Evolutionary conservation across 1,139 yeast species (phyloP), one percentile per base, ranked within the genome.

Genomic region (Groenewaldozyma auringiensis): DNA sequence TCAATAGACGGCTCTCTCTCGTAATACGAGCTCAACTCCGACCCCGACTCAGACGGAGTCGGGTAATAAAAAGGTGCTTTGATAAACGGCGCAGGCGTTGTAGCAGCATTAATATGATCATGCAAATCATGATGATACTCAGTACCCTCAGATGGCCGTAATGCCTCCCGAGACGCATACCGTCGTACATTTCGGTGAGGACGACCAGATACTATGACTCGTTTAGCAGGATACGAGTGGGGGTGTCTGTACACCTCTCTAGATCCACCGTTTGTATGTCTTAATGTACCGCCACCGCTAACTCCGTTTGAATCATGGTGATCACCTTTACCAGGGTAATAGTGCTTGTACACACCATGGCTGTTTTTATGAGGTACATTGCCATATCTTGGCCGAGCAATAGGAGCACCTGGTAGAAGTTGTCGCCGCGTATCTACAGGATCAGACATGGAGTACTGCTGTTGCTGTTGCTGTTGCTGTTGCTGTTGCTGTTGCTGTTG

Each of bases 11-110:
- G 36, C 13, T 35, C 38, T 20, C 14, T 35, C n/a, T 35, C 38
- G 16, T 35, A 35, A 35, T 14, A 35, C n/a, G 22, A 9, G 25
- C 38, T 35, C 22, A 35, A 4, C 16, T 35, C 38, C 16, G 58
- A 50, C 3, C 60, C 60, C 32, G 59, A 54, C 43, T 59, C 63
- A 13, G 60, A 56, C 2, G 63, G 63, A 2, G 63, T 59, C 6
- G 62, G 63, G 45, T 58, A 55, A 37, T 58, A 58, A 32, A 40
- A 42, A 3, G 38, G 31, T 16, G 29, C 42, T 18, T 20, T 25
- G 20, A 4, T 11, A 22, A n/a, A 14, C 3, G 41, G 27, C 4
- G 32, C 31, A 18, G 41, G 16, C 29, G 37, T 6, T 4, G 38
- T 20, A 18, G 25, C 20, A 4, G 13, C 36, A 17, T 33, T 33